Percentiles rank a stretch among this genome's conserved stretches.
Conservation (phyloP, 495 filamentous ascomycete species). For the Margaritispora aquatica region DNA sequence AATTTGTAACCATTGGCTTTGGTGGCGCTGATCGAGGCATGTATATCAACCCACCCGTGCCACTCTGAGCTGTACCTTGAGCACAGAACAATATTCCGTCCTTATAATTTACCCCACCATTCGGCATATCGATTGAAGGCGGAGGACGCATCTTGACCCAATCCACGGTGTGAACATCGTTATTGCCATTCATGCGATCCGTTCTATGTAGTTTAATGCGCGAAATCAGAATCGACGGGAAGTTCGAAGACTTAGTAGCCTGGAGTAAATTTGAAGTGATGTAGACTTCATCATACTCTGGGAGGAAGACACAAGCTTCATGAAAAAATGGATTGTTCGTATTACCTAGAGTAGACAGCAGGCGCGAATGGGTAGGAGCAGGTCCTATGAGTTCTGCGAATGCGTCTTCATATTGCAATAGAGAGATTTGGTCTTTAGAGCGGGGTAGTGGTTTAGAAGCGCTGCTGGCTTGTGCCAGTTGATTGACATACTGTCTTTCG, state of each 20-base stretch:
- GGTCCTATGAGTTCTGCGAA: constrained; percentile 18
- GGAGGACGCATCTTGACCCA: constrained; percentile 41
- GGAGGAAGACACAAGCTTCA: constrained; percentile 50
- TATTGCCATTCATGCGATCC: constrained; percentile 12
- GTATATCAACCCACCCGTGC: constrained; percentile 42
- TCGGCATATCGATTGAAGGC: constrained; percentile 44
- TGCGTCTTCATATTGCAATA: constrained; percentile 18
- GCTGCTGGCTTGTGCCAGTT: constrained; percentile 18
- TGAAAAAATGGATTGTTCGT: constrained; percentile 47
- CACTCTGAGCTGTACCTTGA: constrained; percentile 35
- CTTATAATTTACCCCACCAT: constrained; percentile 44
- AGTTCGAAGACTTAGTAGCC: constrained; percentile 30
- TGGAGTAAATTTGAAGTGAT: constrained; percentile 49
- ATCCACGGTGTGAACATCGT: constrained; percentile 23
- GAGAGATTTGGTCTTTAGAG: constrained; percentile 14
- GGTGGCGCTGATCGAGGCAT: constrained; percentile 35
- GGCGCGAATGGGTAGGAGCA: constrained; percentile 28
- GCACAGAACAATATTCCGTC: constrained; percentile 41
- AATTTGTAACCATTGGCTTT: constrained; percentile 39
- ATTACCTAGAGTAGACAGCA: constrained; percentile 30
- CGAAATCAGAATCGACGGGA: constrained; percentile 37
- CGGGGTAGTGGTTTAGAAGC: constrained; percentile 7
- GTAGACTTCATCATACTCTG: constrained; percentile 44
- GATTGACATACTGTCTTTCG: constrained; percentile 15
- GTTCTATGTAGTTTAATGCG: constrained; percentile 28